phyloP scores from a whole-genome alignment of 2,329 filamentous ascomycete genomes.

The Triangularia verruculosa region DNA sequence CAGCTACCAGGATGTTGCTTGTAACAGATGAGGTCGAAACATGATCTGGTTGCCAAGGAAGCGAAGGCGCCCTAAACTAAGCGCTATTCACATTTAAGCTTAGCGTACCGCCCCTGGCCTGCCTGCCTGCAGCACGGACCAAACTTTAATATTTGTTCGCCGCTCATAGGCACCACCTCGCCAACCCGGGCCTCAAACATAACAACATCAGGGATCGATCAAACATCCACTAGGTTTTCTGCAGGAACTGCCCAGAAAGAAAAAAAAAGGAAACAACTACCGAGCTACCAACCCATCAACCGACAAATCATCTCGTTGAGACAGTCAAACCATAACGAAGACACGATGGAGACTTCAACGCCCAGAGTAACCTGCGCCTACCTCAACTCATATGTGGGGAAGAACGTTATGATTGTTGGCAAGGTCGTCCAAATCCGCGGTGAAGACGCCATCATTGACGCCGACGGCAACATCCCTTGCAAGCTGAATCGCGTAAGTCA shows the following conservation, averaged over 20 bases:
- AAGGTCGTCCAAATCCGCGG: conserved; percentile 80
- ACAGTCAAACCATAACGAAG: not conserved
- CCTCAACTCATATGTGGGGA: conserved; percentile 70
- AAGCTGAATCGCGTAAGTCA: conserved; percentile 69
- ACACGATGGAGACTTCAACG: conserved; percentile 54
- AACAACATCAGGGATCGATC: not conserved
- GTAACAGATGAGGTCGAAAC: not conserved
- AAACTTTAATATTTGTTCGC: conserved; percentile 12
- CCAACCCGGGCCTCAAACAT: not conserved
- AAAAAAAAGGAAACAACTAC: not conserved
- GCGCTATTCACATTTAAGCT: not conserved
- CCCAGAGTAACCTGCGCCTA: conserved; percentile 81
- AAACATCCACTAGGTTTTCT: not conserved
- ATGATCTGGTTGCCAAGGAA: not conserved
- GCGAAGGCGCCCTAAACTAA: not conserved
- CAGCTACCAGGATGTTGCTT: not conserved
- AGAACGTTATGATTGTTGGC: conserved; percentile 80
- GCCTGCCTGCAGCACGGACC: conserved; percentile 9
- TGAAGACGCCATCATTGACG: conserved; percentile 75
- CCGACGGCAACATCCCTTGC: conserved; percentile 72
- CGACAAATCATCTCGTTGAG: not conserved
- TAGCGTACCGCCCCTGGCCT: not conserved
- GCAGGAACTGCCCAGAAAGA: not conserved
- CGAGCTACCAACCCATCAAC: not conserved
- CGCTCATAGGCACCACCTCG: not conserved